A percentile compares a stretch with the other conserved stretches of the same genome.
These are phyloP conservation scores for Candida tammaniensis DNA, from an alignment of 805 yeast genomes.

Conservation along the genomic window DNA sequence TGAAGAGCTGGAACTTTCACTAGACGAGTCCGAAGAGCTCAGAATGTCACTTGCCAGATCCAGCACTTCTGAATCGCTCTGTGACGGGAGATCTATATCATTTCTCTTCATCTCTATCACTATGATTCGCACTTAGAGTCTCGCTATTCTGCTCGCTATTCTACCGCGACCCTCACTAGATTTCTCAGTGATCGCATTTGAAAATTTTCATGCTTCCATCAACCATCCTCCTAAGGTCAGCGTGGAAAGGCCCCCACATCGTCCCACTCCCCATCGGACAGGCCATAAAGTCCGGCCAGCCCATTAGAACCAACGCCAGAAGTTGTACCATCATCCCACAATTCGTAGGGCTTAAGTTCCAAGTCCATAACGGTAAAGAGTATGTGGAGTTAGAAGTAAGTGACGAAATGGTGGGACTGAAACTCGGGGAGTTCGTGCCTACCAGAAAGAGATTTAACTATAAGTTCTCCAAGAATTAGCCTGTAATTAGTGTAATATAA, in stretches of 20 bases:
- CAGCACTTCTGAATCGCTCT: too few relatives aligned
- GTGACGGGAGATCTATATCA: too few relatives aligned
- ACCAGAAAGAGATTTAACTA: slow-evolving; percentile 87
- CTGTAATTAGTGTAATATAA: too few relatives aligned
- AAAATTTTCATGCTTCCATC: too few relatives aligned
- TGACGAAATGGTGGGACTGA: slow-evolving; percentile 96
- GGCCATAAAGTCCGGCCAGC: slow-evolving; percentile 75
- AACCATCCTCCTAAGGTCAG: slow-evolving; percentile 30
- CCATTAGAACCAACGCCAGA: slow-evolving; percentile 95
- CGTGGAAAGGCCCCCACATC: slow-evolving; percentile 77
- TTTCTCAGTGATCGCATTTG: too few relatives aligned
- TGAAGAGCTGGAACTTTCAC: too few relatives aligned
- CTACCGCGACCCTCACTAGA: too few relatives aligned
- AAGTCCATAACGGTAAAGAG: slow-evolving; percentile 94
- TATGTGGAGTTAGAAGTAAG: slow-evolving; percentile 83
- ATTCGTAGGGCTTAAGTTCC: slow-evolving; percentile 91
- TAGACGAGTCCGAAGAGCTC: too few relatives aligned
- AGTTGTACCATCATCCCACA: slow-evolving; percentile 93
- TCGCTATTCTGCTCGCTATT: too few relatives aligned
- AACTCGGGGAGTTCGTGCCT: slow-evolving; percentile 92
- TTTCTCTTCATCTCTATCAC: too few relatives aligned
- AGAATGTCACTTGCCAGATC: too few relatives aligned
- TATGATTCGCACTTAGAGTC: too few relatives aligned
- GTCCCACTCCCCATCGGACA: slow-evolving; percentile 92
- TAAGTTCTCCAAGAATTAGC: slow-evolving; percentile 73